phyloP scores from a whole-genome alignment of 345 rosid species.

The sweet orange (Citrus sinensis) region DVS_A1.0 CM039163.1:44949001-44949500 shows the following conservation, averaged over 20 bases:
- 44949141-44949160: conserved; percentile 20
- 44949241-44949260: conserved; percentile 1
- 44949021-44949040: background rate
- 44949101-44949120: background rate
- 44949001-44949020: conserved; percentile 5
- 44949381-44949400: background rate
- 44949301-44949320: background rate
- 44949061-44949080: background rate
- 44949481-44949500: background rate
- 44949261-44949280: background rate
- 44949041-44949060: background rate
- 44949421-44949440: background rate
- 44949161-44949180: conserved; percentile 98
- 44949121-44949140: background rate
- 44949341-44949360: background rate
- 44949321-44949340: background rate
- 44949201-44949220: conserved; percentile 90
- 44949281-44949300: background rate
- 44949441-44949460: background rate
- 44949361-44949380: background rate
- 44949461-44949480: background rate
- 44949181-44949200: conserved; percentile 97
- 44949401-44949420: conserved; percentile 4
- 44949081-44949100: background rate
- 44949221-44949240: conserved; percentile 83